Evolutionary conservation across 2,329 filamentous ascomycete species (phyloP).

Genomic region (Nothophaeocryptopus gaeumannii): DNA sequence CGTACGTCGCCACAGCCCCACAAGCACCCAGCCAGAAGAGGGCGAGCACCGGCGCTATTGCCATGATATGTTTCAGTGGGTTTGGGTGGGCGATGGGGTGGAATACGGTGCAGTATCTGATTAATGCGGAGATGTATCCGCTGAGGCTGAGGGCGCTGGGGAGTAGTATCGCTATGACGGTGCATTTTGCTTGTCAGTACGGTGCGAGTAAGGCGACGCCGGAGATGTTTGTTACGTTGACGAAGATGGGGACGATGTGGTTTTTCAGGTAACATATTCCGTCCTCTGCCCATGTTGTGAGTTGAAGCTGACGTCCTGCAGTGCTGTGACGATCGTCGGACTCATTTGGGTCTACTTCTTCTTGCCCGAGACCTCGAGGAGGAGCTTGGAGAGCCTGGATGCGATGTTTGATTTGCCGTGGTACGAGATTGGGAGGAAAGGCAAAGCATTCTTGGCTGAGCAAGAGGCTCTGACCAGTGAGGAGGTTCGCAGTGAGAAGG

Average conservation of each 20-base stretch:
- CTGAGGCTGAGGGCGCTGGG: constrained; percentile 67
- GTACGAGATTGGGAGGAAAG: constrained; percentile 62
- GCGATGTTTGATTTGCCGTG: constrained; percentile 68
- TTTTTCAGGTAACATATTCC: no score
- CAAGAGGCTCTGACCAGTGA: no score
- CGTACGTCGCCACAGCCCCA: no score
- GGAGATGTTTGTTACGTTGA: constrained; percentile 50
- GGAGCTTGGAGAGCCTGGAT: constrained; percentile 66
- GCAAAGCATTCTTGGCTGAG: no score
- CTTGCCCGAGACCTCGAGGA: constrained; percentile 69
- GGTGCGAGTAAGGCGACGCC: constrained; percentile 70
- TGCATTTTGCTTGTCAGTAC: constrained; percentile 75
- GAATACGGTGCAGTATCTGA: constrained; percentile 74
- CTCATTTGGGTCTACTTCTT: constrained; percentile 68
- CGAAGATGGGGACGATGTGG: no score
- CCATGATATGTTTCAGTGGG: constrained; percentile 51
- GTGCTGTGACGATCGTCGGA: constrained; percentile 63
- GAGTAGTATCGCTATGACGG: constrained; percentile 68
- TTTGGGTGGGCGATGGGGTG: constrained; percentile 68
- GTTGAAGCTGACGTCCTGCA: constrained; percentile 59
- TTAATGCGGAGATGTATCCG: constrained; percentile 72
- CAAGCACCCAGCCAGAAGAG: constrained; percentile 40
- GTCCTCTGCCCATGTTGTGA: no score
- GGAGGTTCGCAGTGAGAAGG: no score
- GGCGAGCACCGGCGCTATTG: constrained; percentile 62